Conservation (phyloP, 805 yeast species). For the Yarrowia porcina region DNA sequence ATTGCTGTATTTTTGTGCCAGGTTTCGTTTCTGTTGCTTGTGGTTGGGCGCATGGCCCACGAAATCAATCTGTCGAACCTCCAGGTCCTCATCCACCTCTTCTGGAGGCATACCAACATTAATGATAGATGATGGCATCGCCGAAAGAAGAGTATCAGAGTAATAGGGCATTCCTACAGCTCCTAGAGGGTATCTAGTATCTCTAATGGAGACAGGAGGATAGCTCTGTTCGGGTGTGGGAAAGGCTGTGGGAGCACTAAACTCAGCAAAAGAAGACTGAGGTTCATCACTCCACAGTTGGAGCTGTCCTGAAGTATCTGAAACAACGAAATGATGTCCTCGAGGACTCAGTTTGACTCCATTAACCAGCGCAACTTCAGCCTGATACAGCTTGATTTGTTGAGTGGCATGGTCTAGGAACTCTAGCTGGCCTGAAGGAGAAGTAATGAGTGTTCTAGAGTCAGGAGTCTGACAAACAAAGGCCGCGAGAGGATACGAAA, state of each 20-base stretch:
- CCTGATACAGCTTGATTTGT: constrained; percentile 52
- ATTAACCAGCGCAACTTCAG: constrained; percentile 51
- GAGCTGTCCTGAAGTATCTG: constrained; percentile 59
- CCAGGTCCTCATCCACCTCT: constrained; percentile 49
- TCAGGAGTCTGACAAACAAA: constrained; percentile 84
- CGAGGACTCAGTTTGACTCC: constrained; percentile 56
- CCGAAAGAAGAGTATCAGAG: constrained; percentile 65
- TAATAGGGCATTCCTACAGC: constrained; percentile 85
- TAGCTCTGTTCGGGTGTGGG: constrained; percentile 41
- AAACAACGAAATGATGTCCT: constrained; percentile 74
- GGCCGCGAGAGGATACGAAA: constrained; percentile 83
- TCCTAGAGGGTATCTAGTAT: constrained; percentile 53
- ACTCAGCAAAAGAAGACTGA: constrained; percentile 44
- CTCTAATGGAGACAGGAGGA: constrained; percentile 41
- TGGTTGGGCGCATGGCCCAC: constrained; percentile 53
- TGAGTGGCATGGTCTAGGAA: constrained; percentile 82
- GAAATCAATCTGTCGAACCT: constrained; percentile 41
- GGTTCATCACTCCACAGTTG: constrained; percentile 65
- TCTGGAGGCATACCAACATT: constrained; percentile 60
- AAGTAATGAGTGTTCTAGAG: constrained; percentile 68
- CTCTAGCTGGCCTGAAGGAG: constrained; percentile 85
- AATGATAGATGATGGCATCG: constrained; percentile 47
- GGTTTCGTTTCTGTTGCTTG: constrained; percentile 55
- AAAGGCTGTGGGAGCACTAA: constrained; percentile 51
- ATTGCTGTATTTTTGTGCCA: constrained; percentile 35